Percentiles rank a stretch among this genome's conserved stretches.
phyloP scores from a whole-genome alignment of 2,329 filamentous ascomycete species.

The Chrysosporium queenslandicum region DNA sequence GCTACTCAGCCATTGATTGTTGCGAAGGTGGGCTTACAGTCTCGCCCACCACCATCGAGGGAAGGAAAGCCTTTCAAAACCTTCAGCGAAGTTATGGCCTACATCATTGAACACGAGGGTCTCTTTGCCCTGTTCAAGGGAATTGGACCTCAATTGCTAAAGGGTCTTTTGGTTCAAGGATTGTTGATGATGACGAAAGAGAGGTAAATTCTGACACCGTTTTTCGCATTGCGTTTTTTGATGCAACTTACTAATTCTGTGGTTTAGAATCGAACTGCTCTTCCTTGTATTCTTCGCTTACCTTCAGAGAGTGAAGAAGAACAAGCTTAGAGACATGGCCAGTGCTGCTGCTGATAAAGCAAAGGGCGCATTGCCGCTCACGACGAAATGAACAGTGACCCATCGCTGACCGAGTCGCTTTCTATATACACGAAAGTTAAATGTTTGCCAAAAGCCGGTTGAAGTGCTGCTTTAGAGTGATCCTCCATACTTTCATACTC shows the following conservation, averaged over 20 bases:
- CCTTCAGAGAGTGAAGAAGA: slow-evolving; percentile 57
- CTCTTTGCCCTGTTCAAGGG: slow-evolving; percentile 83
- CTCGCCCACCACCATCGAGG: slow-evolving; percentile 72
- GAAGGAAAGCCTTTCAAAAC: slow-evolving; percentile 87
- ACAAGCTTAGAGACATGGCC: slow-evolving; percentile 59
- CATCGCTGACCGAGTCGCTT: not conserved
- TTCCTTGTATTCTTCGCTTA: slow-evolving; percentile 83
- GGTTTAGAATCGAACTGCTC: slow-evolving; percentile 66
- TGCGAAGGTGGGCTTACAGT: slow-evolving; percentile 93
- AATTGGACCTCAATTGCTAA: slow-evolving; percentile 84
- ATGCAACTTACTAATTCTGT: slow-evolving; percentile 12
- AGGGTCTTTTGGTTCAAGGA: slow-evolving; percentile 87
- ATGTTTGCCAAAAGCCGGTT: not conserved
- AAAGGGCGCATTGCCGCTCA: slow-evolving; percentile 43
- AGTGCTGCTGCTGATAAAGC: slow-evolving; percentile 54
- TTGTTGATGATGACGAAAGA: slow-evolving; percentile 99
- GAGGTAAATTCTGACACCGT: slow-evolving; percentile 47
- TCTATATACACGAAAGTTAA: not conserved
- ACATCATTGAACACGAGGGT: slow-evolving; percentile 85
- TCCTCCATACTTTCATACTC: not conserved
- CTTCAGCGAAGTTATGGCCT: slow-evolving; percentile 89
- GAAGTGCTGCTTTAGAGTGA: not conserved
- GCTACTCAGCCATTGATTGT: slow-evolving; percentile 92
- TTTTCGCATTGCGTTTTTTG: not conserved
- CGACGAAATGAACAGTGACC: slow-evolving; percentile 34